Conservation (phyloP, 345 rosid genomes). For the Boechera divaricarpa region DNA sequence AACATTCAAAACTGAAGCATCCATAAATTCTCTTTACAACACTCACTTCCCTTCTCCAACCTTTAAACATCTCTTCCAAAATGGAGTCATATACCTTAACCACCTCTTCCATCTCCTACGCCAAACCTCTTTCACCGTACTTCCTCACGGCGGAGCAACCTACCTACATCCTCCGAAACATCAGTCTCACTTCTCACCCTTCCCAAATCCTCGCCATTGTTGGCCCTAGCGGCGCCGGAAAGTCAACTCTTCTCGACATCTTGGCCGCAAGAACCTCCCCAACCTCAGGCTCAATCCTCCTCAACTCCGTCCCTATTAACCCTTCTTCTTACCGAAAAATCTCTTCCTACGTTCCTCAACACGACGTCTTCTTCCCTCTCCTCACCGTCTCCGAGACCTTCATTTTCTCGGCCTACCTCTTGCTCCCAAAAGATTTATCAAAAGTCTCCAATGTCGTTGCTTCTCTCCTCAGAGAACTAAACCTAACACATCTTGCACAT, state of each 20-base stretch:
- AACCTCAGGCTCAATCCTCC: slow-evolving; percentile 63
- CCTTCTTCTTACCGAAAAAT: slow-evolving; percentile 84
- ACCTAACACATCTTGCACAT: slow-evolving; percentile 62
- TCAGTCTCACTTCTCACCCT: slow-evolving; percentile 74
- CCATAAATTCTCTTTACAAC: slow-evolving; percentile 28
- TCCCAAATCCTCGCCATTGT: slow-evolving; percentile 91
- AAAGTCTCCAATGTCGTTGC: slow-evolving; percentile 45
- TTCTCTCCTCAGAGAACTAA: slow-evolving; percentile 67
- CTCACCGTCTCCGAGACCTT: slow-evolving; percentile 89
- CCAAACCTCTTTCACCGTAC: slow-evolving; percentile 52
- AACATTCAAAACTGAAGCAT: slow-evolving; percentile 26
- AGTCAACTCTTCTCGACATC: slow-evolving; percentile 93
- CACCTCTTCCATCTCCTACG: slow-evolving; percentile 79
- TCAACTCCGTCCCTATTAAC: slow-evolving; percentile 70
- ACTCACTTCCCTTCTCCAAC: slow-evolving; percentile 15
- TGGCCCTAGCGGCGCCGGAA: slow-evolving; percentile 97
- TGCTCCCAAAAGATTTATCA: slow-evolving; percentile 50
- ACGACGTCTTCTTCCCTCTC: slow-evolving; percentile 68
- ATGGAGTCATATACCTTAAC: slow-evolving; percentile 58
- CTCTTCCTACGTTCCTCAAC: slow-evolving; percentile 94
- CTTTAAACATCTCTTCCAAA: slow-evolving; percentile 14
- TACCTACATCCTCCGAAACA: slow-evolving; percentile 64
- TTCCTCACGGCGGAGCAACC: slow-evolving; percentile 48
- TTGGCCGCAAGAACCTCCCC: slow-evolving; percentile 85
- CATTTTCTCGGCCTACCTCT: slow-evolving; percentile 67